Conservation (phyloP, 2,329 filamentous ascomycete species). For the Clonostachys byssicola region DNA sequence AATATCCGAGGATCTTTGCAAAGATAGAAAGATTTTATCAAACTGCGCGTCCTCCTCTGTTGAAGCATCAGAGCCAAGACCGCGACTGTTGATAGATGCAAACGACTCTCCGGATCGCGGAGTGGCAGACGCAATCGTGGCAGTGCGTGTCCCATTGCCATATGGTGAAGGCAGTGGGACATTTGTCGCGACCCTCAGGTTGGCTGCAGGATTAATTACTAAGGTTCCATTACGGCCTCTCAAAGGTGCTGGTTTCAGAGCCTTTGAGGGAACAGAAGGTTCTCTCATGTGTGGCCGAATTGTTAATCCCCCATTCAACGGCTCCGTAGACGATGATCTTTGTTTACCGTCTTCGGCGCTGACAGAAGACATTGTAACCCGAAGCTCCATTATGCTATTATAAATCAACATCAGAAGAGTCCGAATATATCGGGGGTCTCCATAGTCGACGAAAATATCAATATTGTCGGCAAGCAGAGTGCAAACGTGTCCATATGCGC, state of each 20-base stretch:
- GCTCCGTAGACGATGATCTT: not conserved
- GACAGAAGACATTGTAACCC: constrained; percentile 43
- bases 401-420: constrained; percentile 60
- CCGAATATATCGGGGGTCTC: constrained; percentile 63
- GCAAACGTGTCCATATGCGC: constrained; percentile 63
- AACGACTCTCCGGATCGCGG: constrained; percentile 83
- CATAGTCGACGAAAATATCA: constrained; percentile 60
- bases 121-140: constrained; percentile 56
- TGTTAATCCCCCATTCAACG: constrained; percentile 20
- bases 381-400: constrained; percentile 64
- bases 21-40: constrained; percentile 74
- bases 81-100: constrained; percentile 42
- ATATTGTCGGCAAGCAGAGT: constrained; percentile 57
- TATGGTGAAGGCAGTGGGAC: constrained; percentile 39
- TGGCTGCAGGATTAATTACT: constrained; percentile 31
- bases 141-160: constrained; percentile 45
- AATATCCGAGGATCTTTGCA: constrained; percentile 70
- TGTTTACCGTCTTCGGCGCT: constrained; percentile 14
- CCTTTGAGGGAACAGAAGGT: constrained; percentile 47
- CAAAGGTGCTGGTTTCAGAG: constrained; percentile 32
- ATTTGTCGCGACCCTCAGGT: constrained; percentile 50
- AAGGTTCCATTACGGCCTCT: constrained; percentile 24
- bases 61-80: constrained; percentile 55
- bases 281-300: constrained; percentile 47
- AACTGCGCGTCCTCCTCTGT: constrained; percentile 74